Base-by-base conservation (phyloP, 352 stramenopile species). In the Pythium diclinum region DNA sequence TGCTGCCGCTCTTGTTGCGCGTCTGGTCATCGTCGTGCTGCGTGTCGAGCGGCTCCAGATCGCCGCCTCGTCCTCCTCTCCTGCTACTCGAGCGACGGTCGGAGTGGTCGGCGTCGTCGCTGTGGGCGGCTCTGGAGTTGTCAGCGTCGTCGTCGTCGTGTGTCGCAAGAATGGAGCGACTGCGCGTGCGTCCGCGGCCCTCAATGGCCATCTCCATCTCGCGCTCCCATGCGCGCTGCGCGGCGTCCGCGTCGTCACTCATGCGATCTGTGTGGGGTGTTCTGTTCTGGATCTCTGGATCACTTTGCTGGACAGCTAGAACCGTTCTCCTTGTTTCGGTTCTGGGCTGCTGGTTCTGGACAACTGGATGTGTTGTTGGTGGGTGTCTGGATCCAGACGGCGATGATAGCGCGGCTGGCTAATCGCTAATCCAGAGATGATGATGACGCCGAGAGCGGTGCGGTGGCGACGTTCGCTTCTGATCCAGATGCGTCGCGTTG, bases 181-280 rank as follows among this genome's bases (percentile, higher is more conserved):
- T 92, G 51, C 86, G 84, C 56, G 82, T 88, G 54, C 86, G 84
- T 1, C 84, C 86, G 61, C 86, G 81, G 63, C 74, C 73, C 42
- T 91, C 72, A 23, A 95, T 83, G 14, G 81, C 78, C 32, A 75
- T 74, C 69, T 95, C 86, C 86, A 95, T 95, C 71, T 95, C 86
- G 14, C 66, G 68, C 66, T 95, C 86, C 86, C 86, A 95, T 30
- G 69, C 74, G 51, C 66, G 72, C 55, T 89, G 78, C 8, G 74
- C 78, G 17, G 68, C 73, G 13, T 81, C 78, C 11, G 79, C 71
- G 36, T 87, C 81, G 23, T 85, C 76, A 23, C 62, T 76, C 47
- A 59, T 55, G 23, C 28, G 30, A 59, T 54, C 16, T 32, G 48
- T 54, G 23, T 46, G 9, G 56, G 32, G 34, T 59, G 19, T 54